Base-by-base conservation (phyloP, 345 rosid genomes). In the Rhodamnia rubescens region DNA sequence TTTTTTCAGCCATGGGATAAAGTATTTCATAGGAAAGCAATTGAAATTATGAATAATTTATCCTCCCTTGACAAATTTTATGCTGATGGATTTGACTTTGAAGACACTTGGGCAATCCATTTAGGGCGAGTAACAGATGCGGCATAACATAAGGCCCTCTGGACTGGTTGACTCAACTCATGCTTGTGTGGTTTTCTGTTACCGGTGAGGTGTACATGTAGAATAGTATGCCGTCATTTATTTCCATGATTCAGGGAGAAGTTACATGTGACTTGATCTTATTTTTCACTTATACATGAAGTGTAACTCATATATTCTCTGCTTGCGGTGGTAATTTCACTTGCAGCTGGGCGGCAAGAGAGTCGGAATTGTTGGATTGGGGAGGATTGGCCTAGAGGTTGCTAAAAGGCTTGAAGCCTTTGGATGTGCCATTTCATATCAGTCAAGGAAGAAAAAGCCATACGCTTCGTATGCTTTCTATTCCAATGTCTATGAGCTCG, bases 281-380 rank as follows among this genome's bases (percentile, higher is more conserved):
- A 74, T 64, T 29, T 22, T 27, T 69, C 40, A 14, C 26, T 81
- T 53, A 69, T 9, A 69, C 24, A 69, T 69, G 47, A 18, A 32
- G 24, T 69, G 44, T 32, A 32, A 69, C 32, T 69, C 15, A 18
- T 11, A 36, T 69, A 44, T 52, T 52, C 47, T 84, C 53, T 74
- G 18, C 20, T 29, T 21, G 32, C 59, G 61, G 53, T 53, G 82
- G 11, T n/a, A 36, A 27, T 84, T 36, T 55, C 91, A 69, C 12
- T 69, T 8, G 0, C 47, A 89, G 94, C n/a, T 92, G 21, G 58
- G 92, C 11, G 88, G 92, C 15, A 92, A 89, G 87, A 64, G 90
- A 59, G 89, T 90, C 47, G 93, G 93, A 49, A 90, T 93, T 85
- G 91, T 92, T 15, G 95, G 96, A 58, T 24, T 94, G 42, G 96